Evolutionary conservation across 768 basidiomycete genomes (phyloP).

Genomic region (Cystobasidium tubakii): DNA sequence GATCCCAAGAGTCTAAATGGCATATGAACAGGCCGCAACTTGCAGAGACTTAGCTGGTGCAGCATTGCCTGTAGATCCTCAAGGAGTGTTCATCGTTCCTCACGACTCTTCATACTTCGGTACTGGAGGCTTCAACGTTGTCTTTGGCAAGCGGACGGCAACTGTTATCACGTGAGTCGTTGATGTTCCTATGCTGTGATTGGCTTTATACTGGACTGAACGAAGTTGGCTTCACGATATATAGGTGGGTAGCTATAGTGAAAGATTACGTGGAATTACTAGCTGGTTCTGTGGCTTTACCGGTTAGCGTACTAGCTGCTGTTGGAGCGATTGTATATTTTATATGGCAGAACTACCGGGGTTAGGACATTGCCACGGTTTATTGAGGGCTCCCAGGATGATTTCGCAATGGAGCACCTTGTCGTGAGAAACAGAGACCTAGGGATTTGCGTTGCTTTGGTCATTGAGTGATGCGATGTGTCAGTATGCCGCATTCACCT

Average conservation of each 20-base stretch:
- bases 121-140: neutral
- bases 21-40: constrained; percentile 23
- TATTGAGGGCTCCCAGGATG: too few species aligned
- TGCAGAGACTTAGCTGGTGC: neutral
- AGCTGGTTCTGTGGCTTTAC: neutral
- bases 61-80: constrained; percentile 17
- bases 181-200: neutral
- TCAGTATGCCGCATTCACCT: too few species aligned
- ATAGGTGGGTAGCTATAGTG: neutral
- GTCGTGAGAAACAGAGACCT: too few species aligned
- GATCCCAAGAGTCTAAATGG: too few species aligned
- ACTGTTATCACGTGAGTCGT: neutral
- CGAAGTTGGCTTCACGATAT: neutral
- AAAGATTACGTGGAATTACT: neutral
- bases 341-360: neutral
- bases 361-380: neutral
- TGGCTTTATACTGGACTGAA: neutral
- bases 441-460: too few species aligned
- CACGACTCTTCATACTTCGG: constrained; percentile 1
- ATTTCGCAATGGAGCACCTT: too few species aligned
- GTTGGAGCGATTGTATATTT: neutral
- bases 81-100: constrained; percentile 15
- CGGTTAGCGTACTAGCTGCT: neutral
- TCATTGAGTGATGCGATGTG: too few species aligned
- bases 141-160: constrained; percentile 14